Percentiles rank a stretch among this genome's conserved stretches.
These are phyloP conservation scores for Strigomonas culicis DNA, from an alignment of 208 protist genomes.

Conservation along the genomic window DNA sequence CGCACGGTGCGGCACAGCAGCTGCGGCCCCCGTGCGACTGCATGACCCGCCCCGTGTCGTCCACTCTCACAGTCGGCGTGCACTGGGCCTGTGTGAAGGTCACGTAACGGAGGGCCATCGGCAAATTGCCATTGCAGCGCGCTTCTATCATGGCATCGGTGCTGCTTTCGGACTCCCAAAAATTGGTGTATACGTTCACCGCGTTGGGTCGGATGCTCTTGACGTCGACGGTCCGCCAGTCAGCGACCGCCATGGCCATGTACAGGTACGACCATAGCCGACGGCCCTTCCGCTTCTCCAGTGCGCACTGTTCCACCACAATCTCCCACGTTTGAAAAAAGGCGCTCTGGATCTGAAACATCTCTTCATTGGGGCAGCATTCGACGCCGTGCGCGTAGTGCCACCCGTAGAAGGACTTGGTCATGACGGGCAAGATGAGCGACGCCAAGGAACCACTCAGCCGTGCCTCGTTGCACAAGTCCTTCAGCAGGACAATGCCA, in stretches of 20 bases:
- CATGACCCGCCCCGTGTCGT: slow-evolving; percentile 46
- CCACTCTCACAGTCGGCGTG: slow-evolving; percentile 46
- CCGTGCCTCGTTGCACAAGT: slow-evolving; percentile 74
- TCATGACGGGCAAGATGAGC: slow-evolving; percentile 70
- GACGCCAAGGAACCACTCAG: slow-evolving; percentile 39
- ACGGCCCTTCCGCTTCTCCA: slow-evolving; percentile 5
- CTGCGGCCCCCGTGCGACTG: slow-evolving; percentile 47
- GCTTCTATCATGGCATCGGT: background rate
- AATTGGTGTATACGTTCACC: slow-evolving; percentile 17
- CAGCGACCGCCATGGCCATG: slow-evolving; percentile 50
- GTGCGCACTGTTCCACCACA: slow-evolving; percentile 19
- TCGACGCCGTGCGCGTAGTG: slow-evolving; percentile 83
- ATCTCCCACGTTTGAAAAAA: slow-evolving; percentile 79
- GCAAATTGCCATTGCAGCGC: slow-evolving; percentile 46
- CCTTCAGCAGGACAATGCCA: slow-evolving; percentile 65
- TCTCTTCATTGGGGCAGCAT: slow-evolving; percentile 74
- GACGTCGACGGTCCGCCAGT: slow-evolving; percentile 57
- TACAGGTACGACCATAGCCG: slow-evolving; percentile 55
- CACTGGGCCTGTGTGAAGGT: slow-evolving; percentile 31
- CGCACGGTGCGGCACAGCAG: slow-evolving; percentile 63
- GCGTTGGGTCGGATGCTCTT: slow-evolving; percentile 34
- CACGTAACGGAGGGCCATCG: slow-evolving; percentile 34
- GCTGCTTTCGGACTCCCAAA: slow-evolving; percentile 18
- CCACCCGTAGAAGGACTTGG: slow-evolving; percentile 76
- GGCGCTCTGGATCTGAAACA: slow-evolving; percentile 67